phyloP scores from a whole-genome alignment of 257 asterid genomes.

The Penstemon newberryi region DNA sequence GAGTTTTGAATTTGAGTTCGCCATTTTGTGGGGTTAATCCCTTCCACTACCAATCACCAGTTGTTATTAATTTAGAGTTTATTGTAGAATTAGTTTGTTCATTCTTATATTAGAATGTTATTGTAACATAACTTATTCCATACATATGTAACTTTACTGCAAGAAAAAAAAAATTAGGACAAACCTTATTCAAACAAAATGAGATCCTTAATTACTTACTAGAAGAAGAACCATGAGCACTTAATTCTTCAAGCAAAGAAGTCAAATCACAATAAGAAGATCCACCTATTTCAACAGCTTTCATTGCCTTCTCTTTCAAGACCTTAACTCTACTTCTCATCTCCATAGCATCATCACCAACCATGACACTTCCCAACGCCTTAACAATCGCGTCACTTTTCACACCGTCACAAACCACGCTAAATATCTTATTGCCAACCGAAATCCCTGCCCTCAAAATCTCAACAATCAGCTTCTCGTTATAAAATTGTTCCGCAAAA shows the following conservation, averaged over 20 bases:
- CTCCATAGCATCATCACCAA: conserved; percentile 26
- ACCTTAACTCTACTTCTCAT: conserved; percentile 25
- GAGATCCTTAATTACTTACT: too few relatives aligned
- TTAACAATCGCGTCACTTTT: conserved; percentile 7
- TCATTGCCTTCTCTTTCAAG: conserved; percentile 21
- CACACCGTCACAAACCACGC: conserved; percentile 7
- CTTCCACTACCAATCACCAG: too few relatives aligned
- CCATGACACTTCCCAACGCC: conserved; percentile 11
- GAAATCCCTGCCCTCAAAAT: conserved; percentile 10
- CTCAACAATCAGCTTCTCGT: conserved; percentile 19
- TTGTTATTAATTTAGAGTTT: too few relatives aligned
- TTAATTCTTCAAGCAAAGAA: conserved; percentile 13
- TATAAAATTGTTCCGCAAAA: conserved; percentile 28
- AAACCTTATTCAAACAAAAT: too few relatives aligned
- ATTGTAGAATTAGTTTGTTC: too few relatives aligned
- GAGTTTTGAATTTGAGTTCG: too few relatives aligned
- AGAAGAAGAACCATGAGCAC: background rate
- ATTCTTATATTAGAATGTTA: too few relatives aligned
- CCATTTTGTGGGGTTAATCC: too few relatives aligned
- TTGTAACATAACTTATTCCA: too few relatives aligned
- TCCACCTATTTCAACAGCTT: conserved; percentile 31
- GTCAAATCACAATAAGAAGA: conserved; percentile 28
- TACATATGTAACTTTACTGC: too few relatives aligned
- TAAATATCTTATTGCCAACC: conserved; percentile 19
- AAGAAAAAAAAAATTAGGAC: too few relatives aligned